Conservation (phyloP, 768 basidiomycete species). For the Steccherinum ochraceum region DNA sequence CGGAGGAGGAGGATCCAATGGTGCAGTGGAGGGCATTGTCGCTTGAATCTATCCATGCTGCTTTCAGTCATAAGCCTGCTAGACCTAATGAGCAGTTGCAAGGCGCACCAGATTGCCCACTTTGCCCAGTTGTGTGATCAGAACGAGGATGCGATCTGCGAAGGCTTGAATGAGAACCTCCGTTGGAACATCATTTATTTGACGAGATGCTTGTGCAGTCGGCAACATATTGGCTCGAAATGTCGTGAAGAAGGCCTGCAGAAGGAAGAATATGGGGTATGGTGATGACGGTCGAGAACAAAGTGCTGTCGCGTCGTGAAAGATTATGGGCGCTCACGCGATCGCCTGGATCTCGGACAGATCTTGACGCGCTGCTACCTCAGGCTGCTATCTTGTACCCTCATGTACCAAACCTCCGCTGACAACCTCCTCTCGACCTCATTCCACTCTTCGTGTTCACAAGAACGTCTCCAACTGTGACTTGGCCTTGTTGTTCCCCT, state of each 20-base stretch:
- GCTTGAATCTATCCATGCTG: conserved; percentile 62
- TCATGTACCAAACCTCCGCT: no score
- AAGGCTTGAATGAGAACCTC: conserved; percentile 76
- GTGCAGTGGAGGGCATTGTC: conserved; percentile 58
- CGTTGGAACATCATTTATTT: conserved; percentile 53
- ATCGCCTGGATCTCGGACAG: no score
- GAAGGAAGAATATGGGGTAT: no score
- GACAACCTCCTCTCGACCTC: no score
- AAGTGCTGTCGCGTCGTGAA: no score
- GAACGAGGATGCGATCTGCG: conserved; percentile 75
- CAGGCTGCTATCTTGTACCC: no score
- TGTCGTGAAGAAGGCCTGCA: neutral
- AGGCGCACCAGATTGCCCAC: conserved; percentile 73
- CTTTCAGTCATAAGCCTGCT: conserved; percentile 6
- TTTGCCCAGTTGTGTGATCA: conserved; percentile 88
- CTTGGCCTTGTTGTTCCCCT: no score
- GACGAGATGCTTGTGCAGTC: conserved; percentile 43
- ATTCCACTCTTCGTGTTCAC: no score
- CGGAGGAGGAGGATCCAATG: conserved; percentile 36
- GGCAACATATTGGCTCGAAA: conserved; percentile 26
- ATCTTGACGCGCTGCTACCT: no score
- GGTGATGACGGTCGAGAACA: no score
- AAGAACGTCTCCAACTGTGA: no score
- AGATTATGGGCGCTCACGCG: no score
- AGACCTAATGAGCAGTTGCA: neutral